These are phyloP conservation scores for Colletotrichum limetticola DNA, from an alignment of 2,329 filamentous ascomycete genomes.

Conservation along the genomic window DNA sequence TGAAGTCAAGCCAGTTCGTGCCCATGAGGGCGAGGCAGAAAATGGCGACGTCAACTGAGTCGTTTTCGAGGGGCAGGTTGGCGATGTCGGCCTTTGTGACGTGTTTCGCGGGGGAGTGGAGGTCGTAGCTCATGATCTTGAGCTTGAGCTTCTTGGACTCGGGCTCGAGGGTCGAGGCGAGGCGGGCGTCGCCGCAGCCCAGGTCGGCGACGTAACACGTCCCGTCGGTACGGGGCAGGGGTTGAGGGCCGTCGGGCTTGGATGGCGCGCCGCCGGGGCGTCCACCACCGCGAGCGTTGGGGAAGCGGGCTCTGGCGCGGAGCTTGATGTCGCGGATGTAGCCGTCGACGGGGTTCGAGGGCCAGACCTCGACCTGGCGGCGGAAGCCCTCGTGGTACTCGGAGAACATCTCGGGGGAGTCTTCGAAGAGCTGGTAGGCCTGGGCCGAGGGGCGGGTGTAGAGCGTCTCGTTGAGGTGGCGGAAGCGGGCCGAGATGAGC, in stretches of 20 bases:
- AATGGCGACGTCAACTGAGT: slow-evolving; percentile 84
- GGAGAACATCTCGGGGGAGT: slow-evolving; percentile 91
- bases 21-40: slow-evolving; percentile 99
- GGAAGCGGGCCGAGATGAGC: slow-evolving; percentile 93
- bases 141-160: slow-evolving; percentile 75
- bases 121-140: slow-evolving; percentile 85
- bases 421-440: slow-evolving; percentile 83
- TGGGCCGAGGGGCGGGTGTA: slow-evolving; percentile 91
- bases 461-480: slow-evolving; percentile 95
- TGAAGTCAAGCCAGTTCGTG: slow-evolving; percentile 96
- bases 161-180: slow-evolving; percentile 75
- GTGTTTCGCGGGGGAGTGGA: slow-evolving; percentile 79
- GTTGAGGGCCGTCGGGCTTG: slow-evolving; percentile 45
- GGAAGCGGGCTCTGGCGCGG: slow-evolving; percentile 67
- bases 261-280: slow-evolving; percentile 34
- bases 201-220: slow-evolving; percentile 87
- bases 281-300: slow-evolving; percentile 25
- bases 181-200: slow-evolving; percentile 90
- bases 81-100: slow-evolving; percentile 93
- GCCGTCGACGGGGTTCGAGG: slow-evolving; percentile 91
- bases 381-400: slow-evolving; percentile 98
- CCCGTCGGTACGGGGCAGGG: slow-evolving; percentile 78
- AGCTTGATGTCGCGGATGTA: slow-evolving; percentile 79
- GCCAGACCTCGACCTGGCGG: slow-evolving; percentile 95
- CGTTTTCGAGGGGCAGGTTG: slow-evolving; percentile 79